A percentile compares a stretch with the other conserved stretches of the same genome.
phyloP scores from a whole-genome alignment of 805 yeast species.

The Hemisphaericaspora nanyangensis region DNA sequence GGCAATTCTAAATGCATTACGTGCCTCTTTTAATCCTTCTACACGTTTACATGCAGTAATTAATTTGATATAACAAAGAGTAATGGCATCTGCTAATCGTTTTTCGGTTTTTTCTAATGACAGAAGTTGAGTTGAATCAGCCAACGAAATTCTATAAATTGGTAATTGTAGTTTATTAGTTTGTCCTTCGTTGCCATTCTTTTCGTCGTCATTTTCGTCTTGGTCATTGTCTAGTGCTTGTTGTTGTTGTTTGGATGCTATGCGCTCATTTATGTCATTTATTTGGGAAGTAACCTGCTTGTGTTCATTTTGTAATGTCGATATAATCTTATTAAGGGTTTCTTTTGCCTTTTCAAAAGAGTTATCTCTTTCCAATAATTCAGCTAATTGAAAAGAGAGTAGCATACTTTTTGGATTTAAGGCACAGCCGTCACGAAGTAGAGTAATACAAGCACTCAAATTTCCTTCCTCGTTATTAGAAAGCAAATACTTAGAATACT shows the following conservation, averaged over 20 bases:
- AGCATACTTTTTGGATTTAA: constrained; percentile 71
- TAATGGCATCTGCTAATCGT: constrained; percentile 38
- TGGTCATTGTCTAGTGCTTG: constrained; percentile 8
- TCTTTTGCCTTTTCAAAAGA: constrained; percentile 48
- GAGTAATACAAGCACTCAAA: constrained; percentile 38
- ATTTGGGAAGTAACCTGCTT: constrained; percentile 18
- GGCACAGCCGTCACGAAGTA: constrained; percentile 51
- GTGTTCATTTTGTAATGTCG: constrained; percentile 39
- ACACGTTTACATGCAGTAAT: constrained; percentile 71
- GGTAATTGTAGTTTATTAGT: constrained; percentile 9
- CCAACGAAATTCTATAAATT: constrained; percentile 13
- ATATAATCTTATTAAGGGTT: constrained; percentile 49
- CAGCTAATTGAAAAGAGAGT: constrained; percentile 64
- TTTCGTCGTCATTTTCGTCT: constrained; percentile 6
- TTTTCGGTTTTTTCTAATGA: constrained; percentile 18
- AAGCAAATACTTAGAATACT: constrained; percentile 42
- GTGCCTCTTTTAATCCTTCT: constrained; percentile 66
- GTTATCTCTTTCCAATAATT: constrained; percentile 58
- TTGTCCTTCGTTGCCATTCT: constrained; percentile 15
- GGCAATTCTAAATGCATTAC: constrained; percentile 65
- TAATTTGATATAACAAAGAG: constrained; percentile 63
- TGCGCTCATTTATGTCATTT: constrained; percentile 14
- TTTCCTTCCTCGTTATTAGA: constrained; percentile 34
- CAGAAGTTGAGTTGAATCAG: constrained; percentile 18
- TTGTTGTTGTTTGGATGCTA: constrained; percentile 9